Conservation (phyloP, 768 basidiomycete genomes). For the Sutorius australiensis region DNA sequence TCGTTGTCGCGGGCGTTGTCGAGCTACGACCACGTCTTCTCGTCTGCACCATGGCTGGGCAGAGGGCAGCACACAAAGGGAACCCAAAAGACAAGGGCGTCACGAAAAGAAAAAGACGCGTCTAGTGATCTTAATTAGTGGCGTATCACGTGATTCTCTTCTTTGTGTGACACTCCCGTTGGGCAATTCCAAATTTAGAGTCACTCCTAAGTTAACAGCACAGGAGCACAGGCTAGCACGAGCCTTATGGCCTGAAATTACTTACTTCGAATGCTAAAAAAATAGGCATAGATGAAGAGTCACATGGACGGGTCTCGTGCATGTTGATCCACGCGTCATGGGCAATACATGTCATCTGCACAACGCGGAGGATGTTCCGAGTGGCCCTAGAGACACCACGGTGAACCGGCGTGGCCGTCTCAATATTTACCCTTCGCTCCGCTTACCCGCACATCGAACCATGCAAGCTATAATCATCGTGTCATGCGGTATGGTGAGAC, state of each 20-base stretch:
- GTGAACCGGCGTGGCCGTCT: background rate
- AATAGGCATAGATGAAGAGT: background rate
- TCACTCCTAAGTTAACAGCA: background rate
- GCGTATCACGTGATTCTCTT: conserved; percentile 25
- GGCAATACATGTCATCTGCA: background rate
- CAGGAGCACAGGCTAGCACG: background rate
- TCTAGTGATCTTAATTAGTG: conserved; percentile 24
- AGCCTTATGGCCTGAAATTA: background rate
- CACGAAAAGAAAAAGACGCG: conserved; percentile 20
- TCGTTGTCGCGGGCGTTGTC: conserved; percentile 24
- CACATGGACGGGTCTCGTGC: background rate
- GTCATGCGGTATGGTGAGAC: background rate
- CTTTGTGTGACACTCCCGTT: conserved; percentile 21
- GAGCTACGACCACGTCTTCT: conserved; percentile 15
- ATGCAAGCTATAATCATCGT: background rate
- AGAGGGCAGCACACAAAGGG: background rate
- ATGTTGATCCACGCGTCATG: too few relatives aligned
- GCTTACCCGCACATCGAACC: background rate
- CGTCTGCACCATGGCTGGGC: conserved; percentile 20
- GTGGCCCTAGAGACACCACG: too few relatives aligned
- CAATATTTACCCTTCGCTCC: background rate
- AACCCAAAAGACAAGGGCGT: conserved; percentile 10
- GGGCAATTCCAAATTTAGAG: background rate
- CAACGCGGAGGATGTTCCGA: background rate
- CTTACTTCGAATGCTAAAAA: background rate